Conservation (phyloP, 148 eudicot genomes). For the Arctostaphylos glauca region DNA sequence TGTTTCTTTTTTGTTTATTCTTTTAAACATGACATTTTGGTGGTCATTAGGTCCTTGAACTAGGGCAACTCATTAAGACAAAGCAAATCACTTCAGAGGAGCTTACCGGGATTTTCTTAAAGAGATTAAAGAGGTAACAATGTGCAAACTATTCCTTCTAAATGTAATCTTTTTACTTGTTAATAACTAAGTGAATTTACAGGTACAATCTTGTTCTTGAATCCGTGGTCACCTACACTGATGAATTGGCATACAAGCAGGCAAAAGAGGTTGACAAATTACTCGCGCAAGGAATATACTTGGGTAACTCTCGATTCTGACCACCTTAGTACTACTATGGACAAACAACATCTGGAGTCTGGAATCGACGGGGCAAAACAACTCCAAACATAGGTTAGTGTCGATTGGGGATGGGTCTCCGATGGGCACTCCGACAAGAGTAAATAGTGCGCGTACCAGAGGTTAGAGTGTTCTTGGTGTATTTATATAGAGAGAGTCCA, state of each 20-base stretch:
- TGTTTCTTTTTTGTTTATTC: background rate
- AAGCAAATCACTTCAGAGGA: slow-evolving; percentile 70
- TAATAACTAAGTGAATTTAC: background rate
- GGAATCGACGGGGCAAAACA: too few relatives aligned
- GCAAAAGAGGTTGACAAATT: slow-evolving; percentile 75
- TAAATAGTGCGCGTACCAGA: too few relatives aligned
- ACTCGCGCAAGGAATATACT: slow-evolving; percentile 56
- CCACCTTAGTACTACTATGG: background rate
- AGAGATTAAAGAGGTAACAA: slow-evolving; percentile 70
- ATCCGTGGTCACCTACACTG: slow-evolving; percentile 78
- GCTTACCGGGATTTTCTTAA: slow-evolving; percentile 69
- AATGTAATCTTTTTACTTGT: background rate
- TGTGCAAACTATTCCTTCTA: background rate
- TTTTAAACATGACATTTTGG: background rate
- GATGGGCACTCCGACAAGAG: too few relatives aligned
- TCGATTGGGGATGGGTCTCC: too few relatives aligned
- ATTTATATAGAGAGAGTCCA: too few relatives aligned
- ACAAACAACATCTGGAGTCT: background rate
- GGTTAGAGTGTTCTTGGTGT: too few relatives aligned
- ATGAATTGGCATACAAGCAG: slow-evolving; percentile 83
- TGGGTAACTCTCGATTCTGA: slow-evolving; percentile 39
- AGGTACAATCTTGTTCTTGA: slow-evolving; percentile 79
- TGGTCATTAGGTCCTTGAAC: slow-evolving; percentile 63
- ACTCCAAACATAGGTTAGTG: too few relatives aligned
- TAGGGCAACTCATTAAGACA: slow-evolving; percentile 75